Conservation (phyloP, 1,284 basidiomycete genomes). For the Cystobasidiaceae sp. region DNA sequence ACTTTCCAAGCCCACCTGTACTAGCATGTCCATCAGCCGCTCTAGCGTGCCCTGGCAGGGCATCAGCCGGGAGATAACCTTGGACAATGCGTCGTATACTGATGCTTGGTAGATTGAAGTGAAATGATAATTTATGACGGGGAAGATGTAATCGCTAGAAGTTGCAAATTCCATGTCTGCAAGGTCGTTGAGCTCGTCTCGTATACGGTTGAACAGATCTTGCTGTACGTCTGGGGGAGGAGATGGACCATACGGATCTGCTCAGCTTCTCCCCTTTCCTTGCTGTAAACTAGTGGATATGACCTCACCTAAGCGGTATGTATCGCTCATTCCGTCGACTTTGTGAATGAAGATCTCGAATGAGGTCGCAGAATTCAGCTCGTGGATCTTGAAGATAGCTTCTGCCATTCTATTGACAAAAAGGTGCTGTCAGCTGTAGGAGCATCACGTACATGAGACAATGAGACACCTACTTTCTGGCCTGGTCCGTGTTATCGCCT, state of each 20-base stretch:
- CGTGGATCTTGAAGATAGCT: slow-evolving; percentile 50
- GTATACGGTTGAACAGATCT: slow-evolving; percentile 77
- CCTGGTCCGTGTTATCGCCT: slow-evolving; percentile 38
- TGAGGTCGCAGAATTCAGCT: slow-evolving; percentile 69
- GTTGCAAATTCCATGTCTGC: slow-evolving; percentile 45
- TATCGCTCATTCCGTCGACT: slow-evolving; percentile 83
- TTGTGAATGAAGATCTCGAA: slow-evolving; percentile 97
- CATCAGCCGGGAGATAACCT: slow-evolving; percentile 64
- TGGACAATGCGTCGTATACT: slow-evolving; percentile 79
- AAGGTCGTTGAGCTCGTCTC: slow-evolving; percentile 71
- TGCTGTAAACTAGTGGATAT: no score
- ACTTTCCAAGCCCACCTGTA: slow-evolving; percentile 67
- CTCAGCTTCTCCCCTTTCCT: no score
- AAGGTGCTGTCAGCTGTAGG: background rate
- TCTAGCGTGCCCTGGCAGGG: slow-evolving; percentile 62
- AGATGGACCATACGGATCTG: no score
- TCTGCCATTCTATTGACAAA: slow-evolving; percentile 6
- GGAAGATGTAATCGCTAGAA: slow-evolving; percentile 36
- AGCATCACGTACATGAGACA: no score
- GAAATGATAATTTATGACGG: slow-evolving; percentile 58
- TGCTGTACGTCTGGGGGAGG: slow-evolving; percentile 68
- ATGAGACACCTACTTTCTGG: slow-evolving; percentile 40
- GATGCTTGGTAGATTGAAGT: slow-evolving; percentile 87
- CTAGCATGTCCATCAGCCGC: slow-evolving; percentile 73
- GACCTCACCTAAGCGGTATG: slow-evolving; percentile 83